Base-by-base conservation (phyloP, 2,329 filamentous ascomycete species). In the Curvularia verruculosa region DNA sequence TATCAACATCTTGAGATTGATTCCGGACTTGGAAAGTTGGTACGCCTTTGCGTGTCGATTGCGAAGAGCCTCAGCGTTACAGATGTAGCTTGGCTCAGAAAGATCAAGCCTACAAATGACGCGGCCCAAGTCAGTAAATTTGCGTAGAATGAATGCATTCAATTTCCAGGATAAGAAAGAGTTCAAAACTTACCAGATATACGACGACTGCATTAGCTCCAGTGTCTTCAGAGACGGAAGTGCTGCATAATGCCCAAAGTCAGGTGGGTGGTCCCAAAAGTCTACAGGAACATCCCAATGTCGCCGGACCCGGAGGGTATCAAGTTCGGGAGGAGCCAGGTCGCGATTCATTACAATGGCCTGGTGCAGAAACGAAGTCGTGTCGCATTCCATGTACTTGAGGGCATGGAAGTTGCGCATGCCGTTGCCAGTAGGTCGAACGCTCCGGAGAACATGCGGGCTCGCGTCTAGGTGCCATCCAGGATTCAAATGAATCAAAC, bases 351-450 rank as follows among this genome's bases (percentile, higher is more conserved):
- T 66, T 4, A 71, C 51, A 48, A 73, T 59, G 15, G 61, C 60
- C 24, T 65, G 60, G 43, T 74, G 67, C 2, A 75, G 54, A 36
- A 75, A 74, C 0, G 73, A 75, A 7, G 50, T 66, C 1, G 64
- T 68, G 18, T 73, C 71, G 44, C 71, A 71, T 15, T 73, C 67
- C 5, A 75, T 41, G 37, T 60, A 67, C 10, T 58, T 66, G n/a
- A 75, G 63, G 3, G 52, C 49, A 39, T 72, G 64, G 41, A 74
- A 75, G n/a, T 68, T 48, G 10, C 71, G 70, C 67, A 74, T 63
- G 1, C 73, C 72, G 7, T 68, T 50, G 12, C 71, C 71, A n/a
- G 60, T 13, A 1, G 66, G 39, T 0, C 59, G 59, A 26, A 67
- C 58, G 36, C 59, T 63, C 3, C 55, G 49, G 15, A 67, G 49